Conservation (phyloP, 768 basidiomycete species). For the Boletus sp. region DNA sequence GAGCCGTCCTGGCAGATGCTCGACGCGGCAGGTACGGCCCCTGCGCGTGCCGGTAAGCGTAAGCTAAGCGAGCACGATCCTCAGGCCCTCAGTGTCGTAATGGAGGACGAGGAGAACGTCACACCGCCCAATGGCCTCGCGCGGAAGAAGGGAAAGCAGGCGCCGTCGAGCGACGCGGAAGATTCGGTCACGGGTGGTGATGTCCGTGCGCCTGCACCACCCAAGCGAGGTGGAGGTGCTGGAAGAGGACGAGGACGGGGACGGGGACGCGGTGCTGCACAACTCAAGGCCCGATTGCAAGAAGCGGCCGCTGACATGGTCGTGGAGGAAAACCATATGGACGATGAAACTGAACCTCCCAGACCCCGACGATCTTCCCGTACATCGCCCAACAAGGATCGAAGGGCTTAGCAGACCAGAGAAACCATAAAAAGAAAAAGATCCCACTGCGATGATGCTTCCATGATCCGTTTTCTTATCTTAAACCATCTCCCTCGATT, state of each 20-base stretch:
- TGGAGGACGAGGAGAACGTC: constrained; percentile 16
- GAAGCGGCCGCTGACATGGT: constrained; percentile 27
- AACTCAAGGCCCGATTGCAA: constrained; percentile 19
- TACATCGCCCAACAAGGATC: constrained; percentile 32
- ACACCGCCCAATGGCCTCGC: constrained; percentile 6
- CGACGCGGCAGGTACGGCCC: constrained; percentile 20
- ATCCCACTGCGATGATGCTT: not conserved
- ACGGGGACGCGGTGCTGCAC: constrained; percentile 15
- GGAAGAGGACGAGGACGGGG: constrained; percentile 26
- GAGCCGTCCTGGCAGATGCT: constrained; percentile 62
- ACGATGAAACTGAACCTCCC: constrained; percentile 24
- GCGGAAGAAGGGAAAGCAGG: constrained; percentile 26
- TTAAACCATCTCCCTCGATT: not conserved
- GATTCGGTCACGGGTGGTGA: constrained; percentile 15
- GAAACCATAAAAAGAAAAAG: not conserved
- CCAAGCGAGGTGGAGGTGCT: constrained; percentile 18
- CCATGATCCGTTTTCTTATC: not conserved
- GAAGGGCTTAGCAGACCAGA: constrained; percentile 7
- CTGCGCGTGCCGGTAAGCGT: constrained; percentile 35
- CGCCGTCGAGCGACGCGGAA: constrained; percentile 13
- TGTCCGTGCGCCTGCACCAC: not conserved
- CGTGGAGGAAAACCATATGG: constrained; percentile 29
- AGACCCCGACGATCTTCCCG: constrained; percentile 35
- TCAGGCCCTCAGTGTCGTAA: constrained; percentile 27
- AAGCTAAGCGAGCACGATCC: constrained; percentile 31